These are phyloP conservation scores for Cyclostephanos invisitatus DNA, from an alignment of 108 stramenopile genomes.

Conservation along the genomic window DNA sequence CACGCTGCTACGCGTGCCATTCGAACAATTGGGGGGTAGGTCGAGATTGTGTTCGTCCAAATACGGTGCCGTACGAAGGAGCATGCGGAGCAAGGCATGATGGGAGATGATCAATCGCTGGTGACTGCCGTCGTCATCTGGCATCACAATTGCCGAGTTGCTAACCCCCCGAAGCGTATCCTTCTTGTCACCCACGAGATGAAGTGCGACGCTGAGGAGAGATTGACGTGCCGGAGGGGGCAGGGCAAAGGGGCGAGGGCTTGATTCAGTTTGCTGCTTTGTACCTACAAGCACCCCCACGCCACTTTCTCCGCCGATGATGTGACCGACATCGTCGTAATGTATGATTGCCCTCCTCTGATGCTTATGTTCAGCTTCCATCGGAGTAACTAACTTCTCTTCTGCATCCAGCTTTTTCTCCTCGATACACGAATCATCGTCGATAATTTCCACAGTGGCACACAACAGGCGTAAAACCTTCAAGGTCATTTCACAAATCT, in stretches of 20 bases:
- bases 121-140: slow-evolving; percentile 23
- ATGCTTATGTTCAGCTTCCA: slow-evolving; percentile 15
- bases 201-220: slow-evolving; percentile 62
- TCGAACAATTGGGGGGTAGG: slow-evolving; percentile 55
- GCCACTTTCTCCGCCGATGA: slow-evolving; percentile 20
- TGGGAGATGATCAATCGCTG: slow-evolving; percentile 62
- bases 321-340: slow-evolving; percentile 64
- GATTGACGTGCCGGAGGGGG: slow-evolving; percentile 78
- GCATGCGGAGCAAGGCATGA: slow-evolving; percentile 69
- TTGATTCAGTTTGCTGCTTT: slow-evolving; percentile 33
- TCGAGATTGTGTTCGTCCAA: slow-evolving; percentile 78
- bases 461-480: slow-evolving; percentile 66
- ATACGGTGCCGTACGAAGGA: slow-evolving; percentile 82
- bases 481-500: slow-evolving; percentile 64
- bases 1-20: slow-evolving; percentile 58
- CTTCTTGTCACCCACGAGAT: slow-evolving; percentile 72
- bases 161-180: slow-evolving; percentile 68
- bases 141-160: slow-evolving; percentile 63
- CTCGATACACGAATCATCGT: slow-evolving; percentile 5
- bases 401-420: slow-evolving; percentile 4
- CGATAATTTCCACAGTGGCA: slow-evolving; percentile 57
- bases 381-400: slow-evolving; percentile 9
- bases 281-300: neutral
- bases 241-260: slow-evolving; percentile 61
- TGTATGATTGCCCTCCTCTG: slow-evolving; percentile 47